Percentiles rank a stretch among this genome's conserved stretches.
Evolutionary conservation across 139 green algal genomes (phyloP).

Genomic region (Ostreobium quekettii): DNA sequence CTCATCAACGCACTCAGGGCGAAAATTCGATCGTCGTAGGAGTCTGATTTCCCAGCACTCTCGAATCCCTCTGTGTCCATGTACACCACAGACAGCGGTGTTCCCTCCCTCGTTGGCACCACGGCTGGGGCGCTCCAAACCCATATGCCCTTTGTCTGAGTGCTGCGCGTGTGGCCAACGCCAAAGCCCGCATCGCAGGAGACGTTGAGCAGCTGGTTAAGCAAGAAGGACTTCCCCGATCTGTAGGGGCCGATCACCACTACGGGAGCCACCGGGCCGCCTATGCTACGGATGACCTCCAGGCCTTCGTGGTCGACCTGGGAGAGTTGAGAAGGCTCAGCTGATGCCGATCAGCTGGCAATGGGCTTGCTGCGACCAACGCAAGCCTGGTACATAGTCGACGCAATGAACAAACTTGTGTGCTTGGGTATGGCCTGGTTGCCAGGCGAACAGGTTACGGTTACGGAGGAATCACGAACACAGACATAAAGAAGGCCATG

Average conservation of each 20-base stretch:
- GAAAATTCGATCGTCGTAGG: slow-evolving; percentile 94
- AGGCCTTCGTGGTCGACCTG: slow-evolving; percentile 58
- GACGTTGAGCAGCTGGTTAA: slow-evolving; percentile 86
- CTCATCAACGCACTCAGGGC: slow-evolving; percentile 70
- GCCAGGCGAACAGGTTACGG: too few species aligned
- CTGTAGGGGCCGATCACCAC: slow-evolving; percentile 89
- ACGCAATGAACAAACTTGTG: too few species aligned
- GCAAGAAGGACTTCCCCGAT: slow-evolving; percentile 78
- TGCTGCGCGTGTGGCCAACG: slow-evolving; percentile 81
- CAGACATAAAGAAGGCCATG: too few species aligned
- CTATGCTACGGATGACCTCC: slow-evolving; percentile 42
- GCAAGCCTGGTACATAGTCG: too few species aligned
- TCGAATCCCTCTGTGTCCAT: slow-evolving; percentile 95
- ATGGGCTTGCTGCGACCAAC: too few species aligned
- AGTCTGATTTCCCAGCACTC: slow-evolving; percentile 69
- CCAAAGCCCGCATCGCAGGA: slow-evolving; percentile 80
- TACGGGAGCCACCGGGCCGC: slow-evolving; percentile 49
- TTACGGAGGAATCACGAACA: too few species aligned
- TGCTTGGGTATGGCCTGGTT: too few species aligned
- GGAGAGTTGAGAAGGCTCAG: not conserved
- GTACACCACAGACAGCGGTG: slow-evolving; percentile 48
- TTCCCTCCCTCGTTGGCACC: slow-evolving; percentile 20
- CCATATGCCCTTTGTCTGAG: slow-evolving; percentile 91
- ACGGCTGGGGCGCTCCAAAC: slow-evolving; percentile 68
- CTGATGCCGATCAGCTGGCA: too few species aligned